These are phyloP conservation scores for Termitomyces sp. DNA, from an alignment of 768 basidiomycete species.

Conservation along the genomic window DNA sequence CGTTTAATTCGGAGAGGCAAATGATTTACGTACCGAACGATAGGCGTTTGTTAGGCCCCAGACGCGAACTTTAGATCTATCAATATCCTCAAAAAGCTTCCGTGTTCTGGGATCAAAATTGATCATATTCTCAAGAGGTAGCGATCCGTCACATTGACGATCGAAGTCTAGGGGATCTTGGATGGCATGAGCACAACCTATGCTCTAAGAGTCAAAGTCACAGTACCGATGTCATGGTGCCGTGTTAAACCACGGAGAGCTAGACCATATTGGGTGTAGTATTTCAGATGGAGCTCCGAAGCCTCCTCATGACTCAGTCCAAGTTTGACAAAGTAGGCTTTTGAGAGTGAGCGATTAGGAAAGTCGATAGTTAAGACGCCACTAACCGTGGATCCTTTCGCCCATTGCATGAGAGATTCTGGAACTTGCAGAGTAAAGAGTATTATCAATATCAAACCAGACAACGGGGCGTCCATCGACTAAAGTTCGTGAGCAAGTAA, in stretches of 20 bases:
- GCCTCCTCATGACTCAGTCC: slow-evolving; percentile 71
- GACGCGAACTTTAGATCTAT: slow-evolving; percentile 70
- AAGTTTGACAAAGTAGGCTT: slow-evolving; percentile 73
- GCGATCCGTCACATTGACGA: slow-evolving; percentile 75
- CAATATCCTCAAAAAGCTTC: slow-evolving; percentile 74
- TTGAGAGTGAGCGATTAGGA: slow-evolving; percentile 2
- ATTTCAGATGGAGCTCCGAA: slow-evolving; percentile 61
- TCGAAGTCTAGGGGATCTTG: slow-evolving; percentile 84
- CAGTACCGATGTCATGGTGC: slow-evolving; percentile 72
- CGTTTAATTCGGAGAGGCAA: not conserved
- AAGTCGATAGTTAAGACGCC: not conserved
- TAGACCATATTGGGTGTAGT: slow-evolving; percentile 81
- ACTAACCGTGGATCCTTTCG: slow-evolving; percentile 66
- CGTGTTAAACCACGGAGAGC: slow-evolving; percentile 74
- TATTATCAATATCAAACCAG: slow-evolving; percentile 89
- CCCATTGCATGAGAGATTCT: slow-evolving; percentile 81
- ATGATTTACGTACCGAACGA: slow-evolving; percentile 45
- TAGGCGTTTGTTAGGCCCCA: slow-evolving; percentile 91
- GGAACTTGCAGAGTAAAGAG: slow-evolving; percentile 74
- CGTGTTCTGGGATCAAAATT: slow-evolving; percentile 58
- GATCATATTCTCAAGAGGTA: slow-evolving; percentile 81
- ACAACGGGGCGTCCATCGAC: slow-evolving; percentile 59
- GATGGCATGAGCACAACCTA: not conserved
- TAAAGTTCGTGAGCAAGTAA: not conserved
- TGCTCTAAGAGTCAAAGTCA: not conserved